phyloP scores from a whole-genome alignment of 495 filamentous ascomycete species.

The Talaromyces proteolyticus region DNA sequence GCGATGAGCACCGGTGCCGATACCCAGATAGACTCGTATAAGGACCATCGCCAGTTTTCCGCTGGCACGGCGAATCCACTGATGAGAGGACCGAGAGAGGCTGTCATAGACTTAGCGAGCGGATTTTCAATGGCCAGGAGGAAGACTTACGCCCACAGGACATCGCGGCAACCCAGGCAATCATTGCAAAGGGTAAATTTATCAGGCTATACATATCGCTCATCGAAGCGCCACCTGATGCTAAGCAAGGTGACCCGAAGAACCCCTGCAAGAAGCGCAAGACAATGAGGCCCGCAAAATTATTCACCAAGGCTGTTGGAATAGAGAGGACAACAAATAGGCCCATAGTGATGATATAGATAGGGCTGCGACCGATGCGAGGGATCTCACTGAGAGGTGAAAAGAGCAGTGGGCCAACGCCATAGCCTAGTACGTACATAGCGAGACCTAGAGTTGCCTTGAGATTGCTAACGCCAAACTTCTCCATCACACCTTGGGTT shows the following conservation, averaged over 20 bases:
- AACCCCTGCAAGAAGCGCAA: constrained; percentile 51
- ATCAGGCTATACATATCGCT: constrained; percentile 49
- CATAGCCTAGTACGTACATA: constrained; percentile 49
- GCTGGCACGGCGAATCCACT: constrained; percentile 57
- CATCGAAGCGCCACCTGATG: constrained; percentile 49
- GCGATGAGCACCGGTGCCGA: constrained; percentile 39
- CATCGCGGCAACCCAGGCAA: constrained; percentile 45
- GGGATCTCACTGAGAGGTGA: constrained; percentile 41
- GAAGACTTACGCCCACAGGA: constrained; percentile 39
- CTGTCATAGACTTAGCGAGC: constrained; percentile 33
- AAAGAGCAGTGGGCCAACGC: constrained; percentile 37
- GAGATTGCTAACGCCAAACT: constrained; percentile 33
- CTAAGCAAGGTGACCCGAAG: constrained; percentile 46
- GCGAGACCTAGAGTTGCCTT: constrained; percentile 42
- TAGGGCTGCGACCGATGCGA: constrained; percentile 35
- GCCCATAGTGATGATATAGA: constrained; percentile 36
- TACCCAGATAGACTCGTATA: constrained; percentile 46
- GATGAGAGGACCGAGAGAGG: constrained; percentile 56
- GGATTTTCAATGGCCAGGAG: constrained; percentile 20
- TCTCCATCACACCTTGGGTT: constrained; percentile 22
- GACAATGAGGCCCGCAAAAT: constrained; percentile 42
- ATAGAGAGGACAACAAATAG: constrained; percentile 44
- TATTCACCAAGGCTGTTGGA: constrained; percentile 39
- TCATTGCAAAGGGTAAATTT: constrained; percentile 48
- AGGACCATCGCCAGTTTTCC: constrained; percentile 45